A percentile compares a stretch with the other conserved stretches of the same genome.
These are phyloP conservation scores for Auriculariales sp. DNA, from an alignment of 768 basidiomycete species.

Conservation along the genomic window DNA sequence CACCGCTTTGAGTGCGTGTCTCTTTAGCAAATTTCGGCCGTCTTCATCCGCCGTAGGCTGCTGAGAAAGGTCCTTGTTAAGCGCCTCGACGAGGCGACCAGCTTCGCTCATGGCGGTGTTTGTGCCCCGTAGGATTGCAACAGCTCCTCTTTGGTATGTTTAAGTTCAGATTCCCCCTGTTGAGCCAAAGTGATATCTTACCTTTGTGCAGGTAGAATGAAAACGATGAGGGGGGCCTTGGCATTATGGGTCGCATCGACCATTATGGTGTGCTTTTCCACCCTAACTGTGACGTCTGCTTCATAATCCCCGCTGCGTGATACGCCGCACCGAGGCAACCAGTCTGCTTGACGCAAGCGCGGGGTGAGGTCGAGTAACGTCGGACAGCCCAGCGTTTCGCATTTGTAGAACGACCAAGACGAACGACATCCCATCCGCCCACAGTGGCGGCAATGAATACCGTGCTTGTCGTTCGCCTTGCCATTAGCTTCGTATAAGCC, in stretches of 20 bases:
- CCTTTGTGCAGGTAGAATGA: too few species aligned
- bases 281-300: conserved; percentile 12
- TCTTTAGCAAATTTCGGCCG: neutral
- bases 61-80: too few species aligned
- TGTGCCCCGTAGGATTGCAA: too few species aligned
- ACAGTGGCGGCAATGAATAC: conserved; percentile 54
- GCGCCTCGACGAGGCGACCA: too few species aligned
- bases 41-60: too few species aligned
- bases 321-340: neutral
- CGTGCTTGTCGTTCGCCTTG: conserved; percentile 13
- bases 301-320: conserved; percentile 11
- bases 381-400: conserved; percentile 43
- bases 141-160: too few species aligned
- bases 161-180: too few species aligned
- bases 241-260: conserved; percentile 17
- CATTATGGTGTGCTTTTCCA: conserved; percentile 21
- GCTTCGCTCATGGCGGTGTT: too few species aligned
- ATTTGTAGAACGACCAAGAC: conserved; percentile 67
- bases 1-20: neutral
- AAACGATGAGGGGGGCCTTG: neutral
- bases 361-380: conserved; percentile 19
- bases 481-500: neutral
- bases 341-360: neutral
- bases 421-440: conserved; percentile 66
- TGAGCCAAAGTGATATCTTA: too few species aligned